Evolutionary conservation across 768 basidiomycete species (phyloP), one percentile per base, ranked within the genome.

Genomic region (Collybia sordida): DNA sequence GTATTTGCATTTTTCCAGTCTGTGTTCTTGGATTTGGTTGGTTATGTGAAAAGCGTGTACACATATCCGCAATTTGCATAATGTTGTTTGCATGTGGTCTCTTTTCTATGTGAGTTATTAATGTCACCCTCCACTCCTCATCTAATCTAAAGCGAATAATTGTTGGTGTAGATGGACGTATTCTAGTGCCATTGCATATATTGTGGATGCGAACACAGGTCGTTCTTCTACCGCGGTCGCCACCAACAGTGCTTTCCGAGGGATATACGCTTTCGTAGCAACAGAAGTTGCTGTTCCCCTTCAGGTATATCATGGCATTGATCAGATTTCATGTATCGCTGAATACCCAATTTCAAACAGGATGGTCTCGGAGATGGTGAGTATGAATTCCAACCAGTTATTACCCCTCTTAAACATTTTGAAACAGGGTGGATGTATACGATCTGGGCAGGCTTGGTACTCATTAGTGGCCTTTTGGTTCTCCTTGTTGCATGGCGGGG

Each of bases 171-270:
- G 73, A 45, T 74, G 70, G 67, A 81, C 85, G 42, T 87, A 88
- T 61, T 68, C 82, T 14, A 82, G 82, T 43, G 86, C 88, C 0
- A 68, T 95, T 24, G 87, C 93, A 0, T 95, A 93, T 58, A 74
- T 94, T 27, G 90, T 94, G 14, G 93, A 97, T 58, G 82, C 90
- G 4, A 97, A 95, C 62, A 72, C 75, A 5, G 93, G 93, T 7
- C 79, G 88, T 23, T 89, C 89, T 2, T 82, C 86, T 3, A 81
- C 81, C 2, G 90, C 88, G 1, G 80, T 83, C 6, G 90, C 92
- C 0, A 69, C 78, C 23, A 95, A 95, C 64, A 88, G 86, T 49
- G 79, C 78, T 24, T 88, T 88, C 64, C 79, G 93, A 42, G 90
- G 93, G 0, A 38, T 77, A 3, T 68, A 77, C 14, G 91, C 86